Conservation (phyloP, 768 basidiomycete species). For the Galerina sulciceps region DNA sequence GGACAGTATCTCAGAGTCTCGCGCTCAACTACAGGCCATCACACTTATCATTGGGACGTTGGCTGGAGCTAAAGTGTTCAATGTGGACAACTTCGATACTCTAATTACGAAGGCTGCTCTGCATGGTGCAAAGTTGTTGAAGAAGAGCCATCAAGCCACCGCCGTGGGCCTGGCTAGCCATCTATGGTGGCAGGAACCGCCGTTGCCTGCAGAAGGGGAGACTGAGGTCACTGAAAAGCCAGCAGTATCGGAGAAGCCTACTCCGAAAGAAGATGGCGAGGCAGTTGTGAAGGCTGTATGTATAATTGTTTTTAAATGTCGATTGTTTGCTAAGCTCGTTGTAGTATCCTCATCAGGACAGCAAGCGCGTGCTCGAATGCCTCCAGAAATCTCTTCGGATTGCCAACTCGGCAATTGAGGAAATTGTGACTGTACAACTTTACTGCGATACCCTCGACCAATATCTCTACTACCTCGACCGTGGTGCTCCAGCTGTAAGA, state of each 20-base stretch:
- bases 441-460: slow-evolving; percentile 97
- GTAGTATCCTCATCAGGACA: slow-evolving; percentile 88
- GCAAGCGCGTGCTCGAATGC: slow-evolving; percentile 97
- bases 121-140: slow-evolving; percentile 93
- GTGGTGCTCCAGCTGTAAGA: slow-evolving; percentile 86
- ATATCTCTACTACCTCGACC: slow-evolving; percentile 96
- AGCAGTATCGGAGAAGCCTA: slow-evolving; percentile 42
- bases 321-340: background rate
- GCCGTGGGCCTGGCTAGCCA: slow-evolving; percentile 96
- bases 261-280: slow-evolving; percentile 43
- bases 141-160: slow-evolving; percentile 97
- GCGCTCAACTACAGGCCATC: slow-evolving; percentile 97
- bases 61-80: slow-evolving; percentile 89
- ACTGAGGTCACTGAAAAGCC: slow-evolving; percentile 35
- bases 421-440: slow-evolving; percentile 94
- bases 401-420: slow-evolving; percentile 95
- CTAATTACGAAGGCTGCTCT: slow-evolving; percentile 98
- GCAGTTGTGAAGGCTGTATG: slow-evolving; percentile 44
- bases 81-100: slow-evolving; percentile 94
- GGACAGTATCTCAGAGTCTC: slow-evolving; percentile 93
- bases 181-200: slow-evolving; percentile 94
- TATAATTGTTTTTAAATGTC: slow-evolving; percentile 18
- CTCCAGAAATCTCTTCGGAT: slow-evolving; percentile 96
- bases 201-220: slow-evolving; percentile 44
- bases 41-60: slow-evolving; percentile 92